Conservation (phyloP, 177 flowering plant genomes). For the Telopea speciosissima region DNA sequence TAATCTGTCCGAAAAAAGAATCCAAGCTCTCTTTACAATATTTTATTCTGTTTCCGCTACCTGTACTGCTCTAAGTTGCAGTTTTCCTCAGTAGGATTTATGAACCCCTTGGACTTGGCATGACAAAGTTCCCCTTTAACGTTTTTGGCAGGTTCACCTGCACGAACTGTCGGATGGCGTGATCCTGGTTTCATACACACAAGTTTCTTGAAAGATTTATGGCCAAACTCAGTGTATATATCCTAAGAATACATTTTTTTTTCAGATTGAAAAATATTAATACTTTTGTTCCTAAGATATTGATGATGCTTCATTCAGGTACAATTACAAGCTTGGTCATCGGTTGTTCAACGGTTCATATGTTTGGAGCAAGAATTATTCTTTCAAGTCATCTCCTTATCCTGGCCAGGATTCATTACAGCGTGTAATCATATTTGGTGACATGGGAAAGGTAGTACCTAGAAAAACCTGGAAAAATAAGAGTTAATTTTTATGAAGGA, state of each 20-base stretch:
- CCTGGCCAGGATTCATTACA: slow-evolving; percentile 87
- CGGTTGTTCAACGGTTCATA: slow-evolving; percentile 41
- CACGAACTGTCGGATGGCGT: slow-evolving; percentile 90
- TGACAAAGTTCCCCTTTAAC: neutral
- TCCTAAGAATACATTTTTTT: neutral
- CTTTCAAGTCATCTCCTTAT: slow-evolving; percentile 69
- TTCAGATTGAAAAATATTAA: neutral
- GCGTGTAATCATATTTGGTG: slow-evolving; percentile 77
- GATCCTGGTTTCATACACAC: slow-evolving; percentile 96
- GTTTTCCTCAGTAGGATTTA: neutral
- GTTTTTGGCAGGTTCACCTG: slow-evolving; percentile 64
- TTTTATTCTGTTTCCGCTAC: neutral
- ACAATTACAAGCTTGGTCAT: slow-evolving; percentile 75
- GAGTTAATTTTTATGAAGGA: neutral
- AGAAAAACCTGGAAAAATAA: neutral
- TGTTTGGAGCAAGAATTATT: slow-evolving; percentile 64
- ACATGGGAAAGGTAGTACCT: slow-evolving; percentile 75
- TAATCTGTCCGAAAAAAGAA: neutral
- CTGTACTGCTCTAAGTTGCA: neutral
- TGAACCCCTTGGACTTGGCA: neutral
- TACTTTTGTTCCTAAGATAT: neutral
- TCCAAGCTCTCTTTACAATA: neutral
- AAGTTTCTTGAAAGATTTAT: slow-evolving; percentile 66
- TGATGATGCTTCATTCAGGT: slow-evolving; percentile 37
- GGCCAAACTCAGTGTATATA: slow-evolving; percentile 72